phyloP scores from a whole-genome alignment of 352 stramenopile genomes.

The Thalassiosira allenii region DNA sequence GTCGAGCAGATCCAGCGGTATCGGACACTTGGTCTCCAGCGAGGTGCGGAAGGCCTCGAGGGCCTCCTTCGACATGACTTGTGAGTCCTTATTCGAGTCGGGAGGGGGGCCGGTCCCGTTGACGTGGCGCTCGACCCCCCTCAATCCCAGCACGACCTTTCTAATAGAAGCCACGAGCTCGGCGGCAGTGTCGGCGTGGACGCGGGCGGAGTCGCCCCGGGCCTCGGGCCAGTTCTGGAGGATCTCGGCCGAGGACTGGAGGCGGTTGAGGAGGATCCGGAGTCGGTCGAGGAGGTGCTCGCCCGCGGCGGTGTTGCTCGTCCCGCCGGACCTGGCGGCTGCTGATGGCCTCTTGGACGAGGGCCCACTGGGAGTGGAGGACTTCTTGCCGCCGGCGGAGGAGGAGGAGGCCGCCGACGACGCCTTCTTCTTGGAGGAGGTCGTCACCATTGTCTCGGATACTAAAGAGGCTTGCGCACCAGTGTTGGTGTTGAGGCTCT shows the following conservation, averaged over 20 bases:
- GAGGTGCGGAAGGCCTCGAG: conserved; percentile 49
- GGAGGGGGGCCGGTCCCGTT: conserved; percentile 49
- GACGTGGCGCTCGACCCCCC: conserved; percentile 71
- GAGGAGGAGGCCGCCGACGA: neutral
- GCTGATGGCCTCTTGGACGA: too few species aligned
- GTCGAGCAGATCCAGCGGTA: conserved; percentile 82
- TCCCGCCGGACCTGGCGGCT: too few species aligned
- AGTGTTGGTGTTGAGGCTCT: too few species aligned
- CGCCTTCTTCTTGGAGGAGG: neutral
- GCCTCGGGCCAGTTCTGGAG: conserved; percentile 76
- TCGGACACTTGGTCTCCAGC: conserved; percentile 69
- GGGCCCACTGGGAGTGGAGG: too few species aligned
- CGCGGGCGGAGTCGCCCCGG: conserved; percentile 63
- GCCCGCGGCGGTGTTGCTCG: conserved; percentile 31
- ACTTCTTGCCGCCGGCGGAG: neutral
- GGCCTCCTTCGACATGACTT: conserved; percentile 28
- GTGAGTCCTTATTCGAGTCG: neutral
- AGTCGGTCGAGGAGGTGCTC: conserved; percentile 63
- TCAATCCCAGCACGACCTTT: conserved; percentile 53
- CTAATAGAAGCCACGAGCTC: conserved; percentile 71
- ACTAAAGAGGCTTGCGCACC: too few species aligned
- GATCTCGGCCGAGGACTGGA: conserved; percentile 67
- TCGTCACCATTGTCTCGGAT: neutral
- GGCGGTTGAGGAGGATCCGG: conserved; percentile 62
- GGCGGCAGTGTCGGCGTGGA: conserved; percentile 72